These are phyloP conservation scores for Saccharomycopsis fodiens DNA, from an alignment of 805 yeast genomes.

Conservation along the genomic window DNA sequence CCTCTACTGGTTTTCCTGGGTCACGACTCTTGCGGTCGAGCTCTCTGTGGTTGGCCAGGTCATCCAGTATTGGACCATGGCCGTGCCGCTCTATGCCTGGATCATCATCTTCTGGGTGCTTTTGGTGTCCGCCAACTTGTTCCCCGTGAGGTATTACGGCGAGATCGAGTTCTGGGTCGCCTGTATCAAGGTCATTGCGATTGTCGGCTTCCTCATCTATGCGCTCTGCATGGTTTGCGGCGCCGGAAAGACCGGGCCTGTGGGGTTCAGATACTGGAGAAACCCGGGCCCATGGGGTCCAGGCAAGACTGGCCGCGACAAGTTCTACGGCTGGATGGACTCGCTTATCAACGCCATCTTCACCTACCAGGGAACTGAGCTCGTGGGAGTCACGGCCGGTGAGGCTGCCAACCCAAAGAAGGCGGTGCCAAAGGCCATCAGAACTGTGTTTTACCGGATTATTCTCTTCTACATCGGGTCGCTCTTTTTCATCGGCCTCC, in stretches of 20 bases:
- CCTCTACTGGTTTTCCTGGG: slow-evolving; percentile 70
- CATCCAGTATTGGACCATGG: slow-evolving; percentile 44
- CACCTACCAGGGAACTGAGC: slow-evolving; percentile 54
- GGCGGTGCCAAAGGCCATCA: slow-evolving; percentile 60
- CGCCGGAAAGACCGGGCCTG: slow-evolving; percentile 48
- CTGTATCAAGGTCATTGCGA: slow-evolving; percentile 44
- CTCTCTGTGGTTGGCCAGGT: slow-evolving; percentile 50
- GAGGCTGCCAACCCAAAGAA: slow-evolving; percentile 60
- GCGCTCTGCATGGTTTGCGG: slow-evolving; percentile 52
- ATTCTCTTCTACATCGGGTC: slow-evolving; percentile 52
- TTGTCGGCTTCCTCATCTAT: slow-evolving; percentile 45
- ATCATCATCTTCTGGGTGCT: slow-evolving; percentile 45
- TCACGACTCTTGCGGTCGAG: slow-evolving; percentile 59
- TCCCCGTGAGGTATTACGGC: slow-evolving; percentile 50
- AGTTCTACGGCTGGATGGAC: slow-evolving; percentile 48
- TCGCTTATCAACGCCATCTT: slow-evolving; percentile 47
- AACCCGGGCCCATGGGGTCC: slow-evolving; percentile 67
- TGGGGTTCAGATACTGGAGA: slow-evolving; percentile 59
- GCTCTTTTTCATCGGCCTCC: slow-evolving; percentile 54
- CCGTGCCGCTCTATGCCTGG: slow-evolving; percentile 58
- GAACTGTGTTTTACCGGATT: slow-evolving; percentile 57
- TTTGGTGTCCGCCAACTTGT: slow-evolving; percentile 36
- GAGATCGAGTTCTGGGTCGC: slow-evolving; percentile 55
- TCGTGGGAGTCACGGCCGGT: slow-evolving; percentile 52
- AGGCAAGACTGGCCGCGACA: slow-evolving; percentile 37